Percentiles rank a stretch among this genome's conserved stretches.
Conservation (phyloP, 306 rosid species). For the Arachis stenosperma region DNA sequence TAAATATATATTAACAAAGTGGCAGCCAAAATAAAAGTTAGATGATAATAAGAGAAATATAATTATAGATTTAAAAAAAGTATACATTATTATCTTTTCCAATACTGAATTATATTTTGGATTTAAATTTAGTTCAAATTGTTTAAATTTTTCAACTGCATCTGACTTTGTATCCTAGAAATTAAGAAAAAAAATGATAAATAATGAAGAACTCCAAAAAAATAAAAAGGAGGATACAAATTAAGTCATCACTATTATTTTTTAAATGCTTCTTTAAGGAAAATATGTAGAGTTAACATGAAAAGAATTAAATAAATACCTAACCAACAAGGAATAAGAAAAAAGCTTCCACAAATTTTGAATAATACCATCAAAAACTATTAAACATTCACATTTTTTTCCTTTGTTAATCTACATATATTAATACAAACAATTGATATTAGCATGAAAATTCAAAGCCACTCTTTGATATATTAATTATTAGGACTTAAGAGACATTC, state of each 20-base stretch:
- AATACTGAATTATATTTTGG: slow-evolving; percentile 43
- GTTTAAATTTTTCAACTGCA: slow-evolving; percentile 79
- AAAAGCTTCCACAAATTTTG: slow-evolving; percentile 85
- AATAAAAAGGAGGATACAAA: slow-evolving; percentile 14
- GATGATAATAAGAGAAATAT: slow-evolving; percentile 50
- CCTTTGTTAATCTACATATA: slow-evolving; percentile 68
- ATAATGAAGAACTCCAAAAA: slow-evolving; percentile 19
- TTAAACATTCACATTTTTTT: slow-evolving; percentile 87
- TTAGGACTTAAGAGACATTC: too few species aligned
- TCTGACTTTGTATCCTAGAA: slow-evolving; percentile 77
- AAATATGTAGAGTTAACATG: slow-evolving; percentile 24
- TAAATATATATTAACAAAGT: slow-evolving; percentile 26
- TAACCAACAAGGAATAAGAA: slow-evolving; percentile 82
- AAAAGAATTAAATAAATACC: slow-evolving; percentile 46
- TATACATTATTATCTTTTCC: slow-evolving; percentile 69
- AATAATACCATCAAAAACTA: slow-evolving; percentile 76
- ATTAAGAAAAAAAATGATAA: slow-evolving; percentile 31
- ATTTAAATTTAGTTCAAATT: slow-evolving; percentile 61
- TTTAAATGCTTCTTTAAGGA: slow-evolving; percentile 27
- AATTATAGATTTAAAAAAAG: slow-evolving; percentile 59
- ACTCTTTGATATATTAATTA: slow-evolving; percentile 6
- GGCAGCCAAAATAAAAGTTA: slow-evolving; percentile 37
- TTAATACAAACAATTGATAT: neutral
- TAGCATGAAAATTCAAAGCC: slow-evolving; percentile 19
- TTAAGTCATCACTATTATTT: slow-evolving; percentile 37